These are phyloP conservation scores for Sporothrix humicola DNA, from an alignment of 2,329 filamentous ascomycete genomes.

Conservation along the genomic window DNA sequence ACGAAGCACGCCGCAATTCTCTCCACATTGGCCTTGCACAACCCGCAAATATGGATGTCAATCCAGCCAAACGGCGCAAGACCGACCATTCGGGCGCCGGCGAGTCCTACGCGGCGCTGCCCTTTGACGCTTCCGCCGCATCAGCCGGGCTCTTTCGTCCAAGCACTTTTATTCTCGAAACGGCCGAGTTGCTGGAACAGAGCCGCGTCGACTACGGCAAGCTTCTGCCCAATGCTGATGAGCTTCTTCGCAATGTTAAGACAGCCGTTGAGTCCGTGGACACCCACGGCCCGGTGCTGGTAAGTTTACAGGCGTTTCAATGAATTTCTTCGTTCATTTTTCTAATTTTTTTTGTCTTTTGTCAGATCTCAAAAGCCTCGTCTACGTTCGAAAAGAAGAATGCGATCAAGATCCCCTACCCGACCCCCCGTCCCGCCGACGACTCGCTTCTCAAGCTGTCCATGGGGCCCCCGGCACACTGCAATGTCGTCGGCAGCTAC, in stretches of 20 bases:
- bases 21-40: neutral
- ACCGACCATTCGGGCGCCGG: slow-evolving; percentile 41
- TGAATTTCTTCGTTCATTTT: neutral
- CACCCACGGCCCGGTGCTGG: slow-evolving; percentile 56
- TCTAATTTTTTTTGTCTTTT: neutral
- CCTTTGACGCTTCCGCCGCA: slow-evolving; percentile 42
- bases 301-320: slow-evolving; percentile 45
- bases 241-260: slow-evolving; percentile 59
- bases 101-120: slow-evolving; percentile 26
- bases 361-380: slow-evolving; percentile 71
- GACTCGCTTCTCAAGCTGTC: slow-evolving; percentile 82
- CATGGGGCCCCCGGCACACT: slow-evolving; percentile 74
- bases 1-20: neutral
- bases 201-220: slow-evolving; percentile 59
- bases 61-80: slow-evolving; percentile 46
- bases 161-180: slow-evolving; percentile 64
- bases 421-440: slow-evolving; percentile 75
- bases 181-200: slow-evolving; percentile 64
- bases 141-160: slow-evolving; percentile 46
- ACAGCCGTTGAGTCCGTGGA: slow-evolving; percentile 57
- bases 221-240: slow-evolving; percentile 56
- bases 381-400: slow-evolving; percentile 70
- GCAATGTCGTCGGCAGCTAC: slow-evolving; percentile 91
- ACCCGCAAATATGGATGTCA: slow-evolving; percentile 42
- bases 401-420: slow-evolving; percentile 79